phyloP scores from a whole-genome alignment of 306 rosid genomes.

The Canavalia gladiata region DNA sequence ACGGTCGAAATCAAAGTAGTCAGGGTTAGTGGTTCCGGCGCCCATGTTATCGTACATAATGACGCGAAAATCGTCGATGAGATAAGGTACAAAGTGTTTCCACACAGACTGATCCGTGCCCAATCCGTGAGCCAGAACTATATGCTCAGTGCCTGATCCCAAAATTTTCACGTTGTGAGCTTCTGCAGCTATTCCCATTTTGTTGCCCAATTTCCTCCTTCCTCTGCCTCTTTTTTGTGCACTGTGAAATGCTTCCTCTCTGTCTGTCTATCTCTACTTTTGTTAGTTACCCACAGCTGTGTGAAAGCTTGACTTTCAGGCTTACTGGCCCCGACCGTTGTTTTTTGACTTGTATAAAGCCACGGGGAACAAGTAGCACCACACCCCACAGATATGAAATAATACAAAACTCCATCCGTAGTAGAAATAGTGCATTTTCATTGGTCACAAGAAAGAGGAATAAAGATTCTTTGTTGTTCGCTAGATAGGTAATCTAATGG shows the following conservation, averaged over 20 bases:
- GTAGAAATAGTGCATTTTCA: neutral
- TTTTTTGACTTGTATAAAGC: conserved; percentile 36
- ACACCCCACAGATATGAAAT: conserved; percentile 20
- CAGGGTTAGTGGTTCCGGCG: conserved; percentile 88
- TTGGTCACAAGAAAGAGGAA: conserved; percentile 27
- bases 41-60: conserved; percentile 85
- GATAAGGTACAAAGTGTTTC: conserved; percentile 79
- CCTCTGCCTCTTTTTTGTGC: neutral
- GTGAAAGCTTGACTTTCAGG: conserved; percentile 36
- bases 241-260: neutral
- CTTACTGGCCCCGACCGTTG: neutral
- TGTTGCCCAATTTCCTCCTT: neutral
- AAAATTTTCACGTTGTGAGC: conserved; percentile 82
- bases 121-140: conserved; percentile 80
- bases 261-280: neutral
- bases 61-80: conserved; percentile 64
- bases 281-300: neutral
- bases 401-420: neutral
- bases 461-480: conserved; percentile 12
- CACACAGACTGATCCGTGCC: conserved; percentile 92
- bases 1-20: conserved; percentile 80
- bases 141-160: conserved; percentile 58
- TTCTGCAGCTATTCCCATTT: conserved; percentile 78
- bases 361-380: conserved; percentile 44
- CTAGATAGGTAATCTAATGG: neutral